Conservation (phyloP, 805 yeast species). For the Spathaspora boniae region DNA sequence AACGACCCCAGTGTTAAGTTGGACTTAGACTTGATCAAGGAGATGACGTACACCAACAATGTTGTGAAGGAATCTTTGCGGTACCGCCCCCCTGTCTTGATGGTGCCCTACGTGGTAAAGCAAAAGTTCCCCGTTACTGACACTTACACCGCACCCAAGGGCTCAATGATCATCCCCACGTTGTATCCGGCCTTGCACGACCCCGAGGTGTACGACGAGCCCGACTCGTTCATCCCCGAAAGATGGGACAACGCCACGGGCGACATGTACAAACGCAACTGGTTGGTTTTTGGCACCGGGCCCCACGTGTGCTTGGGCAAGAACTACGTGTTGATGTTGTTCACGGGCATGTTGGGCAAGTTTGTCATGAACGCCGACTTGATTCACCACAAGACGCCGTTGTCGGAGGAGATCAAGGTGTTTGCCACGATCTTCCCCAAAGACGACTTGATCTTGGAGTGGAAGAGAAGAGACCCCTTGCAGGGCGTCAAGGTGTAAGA, state of each 20-base stretch:
- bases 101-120: conserved; percentile 97
- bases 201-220: conserved; percentile 93
- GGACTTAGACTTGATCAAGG: conserved; percentile 68
- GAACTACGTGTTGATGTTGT: conserved; percentile 85
- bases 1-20: conserved; percentile 66
- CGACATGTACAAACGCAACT: conserved; percentile 74
- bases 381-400: conserved; percentile 75
- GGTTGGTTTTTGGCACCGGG: conserved; percentile 97
- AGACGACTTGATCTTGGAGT: conserved; percentile 84
- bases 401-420: conserved; percentile 89
- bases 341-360: conserved; percentile 89
- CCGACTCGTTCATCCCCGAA: conserved; percentile 93
- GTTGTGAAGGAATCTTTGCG: conserved; percentile 91
- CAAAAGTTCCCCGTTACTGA: conserved; percentile 79
- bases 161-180: conserved; percentile 95
- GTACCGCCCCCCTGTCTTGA: conserved; percentile 94
- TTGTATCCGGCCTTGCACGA: conserved; percentile 95
- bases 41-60: conserved; percentile 84
- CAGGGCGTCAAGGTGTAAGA: too few relatives aligned
- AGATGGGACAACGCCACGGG: conserved; percentile 90
- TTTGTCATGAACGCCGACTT: conserved; percentile 78
- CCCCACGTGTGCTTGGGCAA: conserved; percentile 96
- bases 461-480: conserved; percentile 61
- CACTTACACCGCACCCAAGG: conserved; percentile 90
- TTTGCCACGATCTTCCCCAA: conserved; percentile 98